Conservation (phyloP, 179 eudicot genomes). For the Patellifolia procumbens region DNA sequence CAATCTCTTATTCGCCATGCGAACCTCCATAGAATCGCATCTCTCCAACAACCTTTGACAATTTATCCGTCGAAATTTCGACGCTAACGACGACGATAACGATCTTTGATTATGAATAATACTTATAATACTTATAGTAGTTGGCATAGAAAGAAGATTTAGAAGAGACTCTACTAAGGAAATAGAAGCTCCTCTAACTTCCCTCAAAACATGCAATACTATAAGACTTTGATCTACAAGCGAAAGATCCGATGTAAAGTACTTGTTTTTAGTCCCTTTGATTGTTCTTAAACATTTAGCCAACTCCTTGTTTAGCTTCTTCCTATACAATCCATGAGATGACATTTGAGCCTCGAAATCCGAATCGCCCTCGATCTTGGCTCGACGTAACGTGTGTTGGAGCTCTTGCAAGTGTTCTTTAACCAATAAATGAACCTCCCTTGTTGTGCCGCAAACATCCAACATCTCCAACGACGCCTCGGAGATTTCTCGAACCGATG, state of each 20-base stretch:
- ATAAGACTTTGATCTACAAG: slow-evolving; percentile 38
- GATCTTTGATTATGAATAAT: slow-evolving; percentile 38
- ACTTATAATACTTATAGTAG: slow-evolving; percentile 35
- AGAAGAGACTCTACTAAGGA: slow-evolving; percentile 43
- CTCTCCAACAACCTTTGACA: slow-evolving; percentile 45
- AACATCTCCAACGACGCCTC: slow-evolving; percentile 31
- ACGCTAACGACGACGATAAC: slow-evolving; percentile 21
- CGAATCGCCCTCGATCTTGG: slow-evolving; percentile 23
- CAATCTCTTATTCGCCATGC: slow-evolving; percentile 41
- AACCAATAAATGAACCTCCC: slow-evolving; percentile 29
- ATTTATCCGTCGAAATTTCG: slow-evolving; percentile 42
- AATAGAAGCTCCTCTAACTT: slow-evolving; percentile 52
- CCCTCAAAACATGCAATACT: slow-evolving; percentile 48
- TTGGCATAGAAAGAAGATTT: slow-evolving; percentile 55
- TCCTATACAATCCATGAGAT: slow-evolving; percentile 37
- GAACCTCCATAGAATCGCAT: slow-evolving; percentile 41
- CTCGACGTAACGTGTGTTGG: slow-evolving; percentile 29
- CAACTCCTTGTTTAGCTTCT: slow-evolving; percentile 54
- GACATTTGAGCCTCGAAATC: slow-evolving; percentile 37
- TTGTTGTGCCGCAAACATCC: slow-evolving; percentile 31
- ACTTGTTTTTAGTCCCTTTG: slow-evolving; percentile 40
- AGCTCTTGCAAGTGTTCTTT: slow-evolving; percentile 36
- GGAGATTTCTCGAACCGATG: slow-evolving; percentile 27
- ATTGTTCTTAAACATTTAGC: slow-evolving; percentile 41
- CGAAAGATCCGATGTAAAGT: slow-evolving; percentile 23